Evolutionary conservation across 345 rosid species (phyloP), one percentile per base, ranked within the genome.

Genomic region (Eucalyptus brandiana): DNA sequence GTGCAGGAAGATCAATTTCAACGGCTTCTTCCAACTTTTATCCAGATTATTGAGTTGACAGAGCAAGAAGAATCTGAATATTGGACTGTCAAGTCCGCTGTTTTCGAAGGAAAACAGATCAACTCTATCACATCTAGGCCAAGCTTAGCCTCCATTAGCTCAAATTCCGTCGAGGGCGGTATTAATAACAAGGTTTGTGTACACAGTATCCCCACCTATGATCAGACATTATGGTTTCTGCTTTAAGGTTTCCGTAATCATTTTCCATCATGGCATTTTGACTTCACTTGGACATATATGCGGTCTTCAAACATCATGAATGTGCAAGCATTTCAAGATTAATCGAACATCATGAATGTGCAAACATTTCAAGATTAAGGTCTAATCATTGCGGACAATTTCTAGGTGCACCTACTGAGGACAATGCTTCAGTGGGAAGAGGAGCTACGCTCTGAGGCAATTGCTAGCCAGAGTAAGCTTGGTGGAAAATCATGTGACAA

Each of bases 371-470:
- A n/a, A 86, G 58, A 18, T 86, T 51, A 24, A 48, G 56, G 44
- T 40, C 87, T 86, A 86, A 86, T 50, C 56, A 48, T 48, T 32
- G 87, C 4, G 85, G 85, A 21, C 47, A 76, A 76, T 76, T 76
- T 76, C 85, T 40, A 96, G 97, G 96, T 96, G 86, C 93, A 93
- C 42, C 91, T 96, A 30, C 89, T 96, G 92, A 93, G 97, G 92
- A 93, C 96, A 88, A 95, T 95, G 97, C 96, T 96, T 83, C 94
- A 87, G 67, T 96, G 97, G 97, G 97, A 94, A 91, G 96, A 93
- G 92, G 96, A 94, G 89, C 89, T 95, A 86, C 94, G 95, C 17
- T 87, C 89, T 34, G 96, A 91, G 86, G 92, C 94, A 21, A 92
- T 87, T 88, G 88, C 91, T 47, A 91, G 94, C 72, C 90, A 91